Base-by-base conservation (phyloP, 306 rosid species). In the Spatholobus suberectus region DNA sequence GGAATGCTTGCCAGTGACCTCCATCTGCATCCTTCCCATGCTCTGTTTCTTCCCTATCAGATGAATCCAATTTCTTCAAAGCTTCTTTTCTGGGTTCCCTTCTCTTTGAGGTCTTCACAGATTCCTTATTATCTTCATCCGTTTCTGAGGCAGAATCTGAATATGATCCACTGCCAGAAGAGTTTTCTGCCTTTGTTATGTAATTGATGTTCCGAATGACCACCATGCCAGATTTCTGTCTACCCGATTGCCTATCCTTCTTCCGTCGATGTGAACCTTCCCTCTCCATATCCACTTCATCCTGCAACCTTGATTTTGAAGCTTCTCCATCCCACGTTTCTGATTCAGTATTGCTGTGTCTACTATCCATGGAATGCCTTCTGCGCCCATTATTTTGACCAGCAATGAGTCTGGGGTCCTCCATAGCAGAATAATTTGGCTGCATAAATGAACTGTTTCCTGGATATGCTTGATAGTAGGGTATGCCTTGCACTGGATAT, bases 401-500 rank as follows among this genome's bases (percentile, higher is more conserved):
- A 59, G 88, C 70, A 73, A 79, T 49, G 68, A 83, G 46, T 76
- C 95, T 89, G 35, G 91, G 93, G 84, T 94, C 97, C 38, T 90
- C 98, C 54, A 72, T 74, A 6, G 87, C 81, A 18, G 94, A 85
- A 89, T 89, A 92, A 70, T 89, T 93, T 73, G 98, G 91, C 86
- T 91, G 99, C 82, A 86, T 87, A 84, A 38, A 91, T 1, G 94
- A 97, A 85, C 89, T 49, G 74, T 88, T 84, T 80, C 97, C 99
- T 2, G 92, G 94, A 87, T 90, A 92, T 73, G 90, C 71, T 79
- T 85, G 98, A 85, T 90, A 96, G 86, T 92, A 96, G 72, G 98
- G 98, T 86, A 96, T 92, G 84, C 99, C 99, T 80, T 93, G 99
- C 87, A 95, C 88, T 43, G 97, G 93, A 88, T 90, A 96, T 76